Percentiles rank a stretch among this genome's conserved stretches.
Evolutionary conservation across 225 moss, liverwort and hornwort genomes (phyloP).

Genomic region (Pseudoscleropodium purum): DNA sequence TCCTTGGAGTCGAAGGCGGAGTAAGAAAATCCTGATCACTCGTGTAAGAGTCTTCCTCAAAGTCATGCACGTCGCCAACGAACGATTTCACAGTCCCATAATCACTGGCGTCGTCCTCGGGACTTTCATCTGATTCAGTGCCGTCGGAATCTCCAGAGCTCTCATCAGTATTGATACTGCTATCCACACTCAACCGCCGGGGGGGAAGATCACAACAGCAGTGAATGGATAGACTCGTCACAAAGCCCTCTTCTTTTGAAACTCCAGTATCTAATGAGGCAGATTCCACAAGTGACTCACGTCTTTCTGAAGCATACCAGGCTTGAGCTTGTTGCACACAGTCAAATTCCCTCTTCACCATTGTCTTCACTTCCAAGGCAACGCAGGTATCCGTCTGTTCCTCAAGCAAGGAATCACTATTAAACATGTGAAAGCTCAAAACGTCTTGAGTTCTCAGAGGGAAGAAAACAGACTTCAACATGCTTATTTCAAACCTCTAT

Average conservation of each 20-base stretch:
- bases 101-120: slow-evolving; percentile 20
- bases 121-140: slow-evolving; percentile 9
- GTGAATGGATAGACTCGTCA: not conserved
- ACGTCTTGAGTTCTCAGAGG: not conserved
- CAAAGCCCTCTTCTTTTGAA: not conserved
- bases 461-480: not conserved
- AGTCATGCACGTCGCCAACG: not conserved
- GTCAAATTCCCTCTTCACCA: slow-evolving; percentile 78
- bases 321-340: slow-evolving; percentile 70
- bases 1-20: slow-evolving; percentile 63
- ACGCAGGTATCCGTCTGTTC: slow-evolving; percentile 79
- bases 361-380: slow-evolving; percentile 61
- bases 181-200: not conserved
- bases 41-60: slow-evolving; percentile 6
- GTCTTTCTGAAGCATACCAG: slow-evolving; percentile 60
- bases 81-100: slow-evolving; percentile 21
- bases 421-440: not conserved
- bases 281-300: not conserved
- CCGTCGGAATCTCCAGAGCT: slow-evolving; percentile 17
- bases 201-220: not conserved
- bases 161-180: slow-evolving; percentile 10
- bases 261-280: not conserved
- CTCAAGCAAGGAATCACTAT: not conserved
- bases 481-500: not conserved
- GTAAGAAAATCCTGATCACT: slow-evolving; percentile 49